Conservation (phyloP, 371 early-diverging fungal species). For the Mortierella sp. region DNA sequence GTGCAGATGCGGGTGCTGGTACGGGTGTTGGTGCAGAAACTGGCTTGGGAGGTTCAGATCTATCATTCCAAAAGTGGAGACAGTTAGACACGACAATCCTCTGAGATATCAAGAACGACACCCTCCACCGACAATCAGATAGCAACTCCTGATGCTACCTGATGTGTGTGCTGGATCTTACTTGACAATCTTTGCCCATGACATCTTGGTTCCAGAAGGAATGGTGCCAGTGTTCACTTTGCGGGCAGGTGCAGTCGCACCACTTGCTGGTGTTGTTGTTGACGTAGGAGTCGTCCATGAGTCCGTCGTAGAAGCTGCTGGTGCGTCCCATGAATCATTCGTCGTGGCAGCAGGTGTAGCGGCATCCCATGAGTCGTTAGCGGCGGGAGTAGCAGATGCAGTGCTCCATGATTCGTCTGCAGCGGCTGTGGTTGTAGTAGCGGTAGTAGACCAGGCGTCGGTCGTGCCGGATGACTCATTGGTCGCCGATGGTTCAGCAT, state of each 20-base stretch:
- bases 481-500: conserved; percentile 68
- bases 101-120: no score
- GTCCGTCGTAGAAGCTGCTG: conserved; percentile 62
- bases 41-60: conserved; percentile 60
- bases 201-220: conserved; percentile 63
- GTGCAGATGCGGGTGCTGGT: conserved; percentile 31
- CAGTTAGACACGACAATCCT: no score
- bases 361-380: conserved; percentile 12
- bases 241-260: conserved; percentile 26
- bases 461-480: conserved; percentile 23
- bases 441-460: conserved; percentile 14
- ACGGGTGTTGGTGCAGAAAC: conserved; percentile 35
- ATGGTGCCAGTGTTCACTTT: conserved; percentile 52
- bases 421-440: conserved; percentile 24
- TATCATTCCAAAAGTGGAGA: conserved; percentile 14
- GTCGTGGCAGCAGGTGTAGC: conserved; percentile 75
- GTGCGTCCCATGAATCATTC: conserved; percentile 50
- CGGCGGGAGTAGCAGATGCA: conserved; percentile 80
- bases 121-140: no score
- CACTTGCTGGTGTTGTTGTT: conserved; percentile 22
- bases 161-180: conserved; percentile 31
- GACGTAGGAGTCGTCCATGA: conserved; percentile 59
- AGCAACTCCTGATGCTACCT: no score
- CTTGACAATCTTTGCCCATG: conserved; percentile 87
- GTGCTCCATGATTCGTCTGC: conserved; percentile 54